Evolutionary conservation across 1,139 yeast species (phyloP), one percentile per base, ranked within the genome.

Genomic region (Cylindricascospora bacillispora): DNA sequence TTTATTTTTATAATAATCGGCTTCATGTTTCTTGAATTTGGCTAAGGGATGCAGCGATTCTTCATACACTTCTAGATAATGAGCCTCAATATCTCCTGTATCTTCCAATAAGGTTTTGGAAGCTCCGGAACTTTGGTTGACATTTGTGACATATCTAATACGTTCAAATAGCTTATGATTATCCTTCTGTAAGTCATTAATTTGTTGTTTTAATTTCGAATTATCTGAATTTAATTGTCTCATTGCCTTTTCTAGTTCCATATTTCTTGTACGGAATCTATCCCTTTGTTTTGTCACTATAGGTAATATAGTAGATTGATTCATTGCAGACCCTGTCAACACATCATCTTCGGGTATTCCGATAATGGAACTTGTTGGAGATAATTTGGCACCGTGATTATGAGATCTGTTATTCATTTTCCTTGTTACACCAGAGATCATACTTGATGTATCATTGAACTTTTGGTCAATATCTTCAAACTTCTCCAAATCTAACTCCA

Each of bases 231-330:
- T 63, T 40, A 69, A 73, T 42, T 70, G 71, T 47, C 81, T 73
- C 27, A 76, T 50, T 44, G 83, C 93, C 32, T 79, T 80, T 51
- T 89, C 97, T 30, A 89, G 63, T 48, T 83, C 95, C 33, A 68
- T 70, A 45, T 79, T 83, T 35, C 86, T 67, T 18, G 72, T 70
- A 44, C 93, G 72, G 62, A 86, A 85, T 39, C 97, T 63, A 53
- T 89, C 97, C 53, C 98, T 71, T 57, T 89, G 98, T 47, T 89
- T 86, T 14, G 95, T 85, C 19, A 89, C 73, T 31, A 89, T 83
- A 1, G 94, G 93, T 27, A 89, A 58, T 24, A 89, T 76, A 0
- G 83, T 67, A 14, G 35, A 38, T 24, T 41, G 39, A 36, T 37
- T 36, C 26, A 29, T 27, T 4, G 41, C 11, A 6, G 35, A 20